Conservation (phyloP, 495 filamentous ascomycete genomes). For the Acidiella bohemica region DNA sequence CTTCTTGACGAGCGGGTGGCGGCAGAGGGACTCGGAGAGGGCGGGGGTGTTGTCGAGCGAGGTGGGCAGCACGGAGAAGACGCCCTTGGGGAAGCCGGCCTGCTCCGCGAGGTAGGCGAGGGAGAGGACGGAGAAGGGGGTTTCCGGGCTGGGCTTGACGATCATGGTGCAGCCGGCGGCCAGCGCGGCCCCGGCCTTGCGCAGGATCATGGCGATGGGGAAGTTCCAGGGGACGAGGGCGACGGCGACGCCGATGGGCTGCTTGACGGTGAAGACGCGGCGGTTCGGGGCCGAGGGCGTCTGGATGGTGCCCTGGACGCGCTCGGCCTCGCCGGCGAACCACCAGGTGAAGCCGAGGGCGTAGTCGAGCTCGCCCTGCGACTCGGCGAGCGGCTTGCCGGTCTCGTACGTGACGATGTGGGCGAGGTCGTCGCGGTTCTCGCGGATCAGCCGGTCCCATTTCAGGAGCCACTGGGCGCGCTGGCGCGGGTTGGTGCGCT, state of each 20-base stretch:
- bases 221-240: slow-evolving; percentile 55
- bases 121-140: slow-evolving; percentile 28
- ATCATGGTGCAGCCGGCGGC: slow-evolving; percentile 50
- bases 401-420: slow-evolving; percentile 36
- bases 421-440: slow-evolving; percentile 34
- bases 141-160: slow-evolving; percentile 32
- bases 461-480: slow-evolving; percentile 51
- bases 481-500: slow-evolving; percentile 43
- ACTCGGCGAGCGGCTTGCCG: slow-evolving; percentile 36
- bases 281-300: slow-evolving; percentile 43
- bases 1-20: slow-evolving; percentile 29
- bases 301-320: slow-evolving; percentile 48
- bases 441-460: slow-evolving; percentile 31
- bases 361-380: slow-evolving; percentile 36
- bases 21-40: slow-evolving; percentile 29
- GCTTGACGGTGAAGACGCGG: slow-evolving; percentile 57
- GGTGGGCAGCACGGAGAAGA: slow-evolving; percentile 29
- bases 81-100: slow-evolving; percentile 30
- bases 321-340: slow-evolving; percentile 52
- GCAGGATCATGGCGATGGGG: slow-evolving; percentile 48
- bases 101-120: slow-evolving; percentile 31
- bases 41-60: slow-evolving; percentile 29
- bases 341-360: slow-evolving; percentile 37
- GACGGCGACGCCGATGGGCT: slow-evolving; percentile 52
- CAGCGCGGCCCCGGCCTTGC: slow-evolving; percentile 55